Conservation (phyloP, 1,284 basidiomycete genomes). For the Cutaneotrichosporon mucoides region DNA sequence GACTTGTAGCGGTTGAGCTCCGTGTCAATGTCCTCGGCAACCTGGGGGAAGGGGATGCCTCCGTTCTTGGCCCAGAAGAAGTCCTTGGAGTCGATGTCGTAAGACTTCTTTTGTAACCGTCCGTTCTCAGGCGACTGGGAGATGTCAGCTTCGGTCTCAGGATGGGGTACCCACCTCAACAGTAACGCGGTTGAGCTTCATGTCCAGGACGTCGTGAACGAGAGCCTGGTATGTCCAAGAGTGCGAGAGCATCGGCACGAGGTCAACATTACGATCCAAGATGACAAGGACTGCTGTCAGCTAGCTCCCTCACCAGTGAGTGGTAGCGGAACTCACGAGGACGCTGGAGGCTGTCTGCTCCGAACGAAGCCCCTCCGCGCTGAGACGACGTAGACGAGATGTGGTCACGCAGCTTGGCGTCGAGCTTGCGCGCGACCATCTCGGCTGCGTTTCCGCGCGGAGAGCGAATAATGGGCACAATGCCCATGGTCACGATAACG, state of each 20-base stretch:
- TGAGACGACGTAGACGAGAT: constrained; percentile 68
- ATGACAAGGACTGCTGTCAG: constrained; percentile 71
- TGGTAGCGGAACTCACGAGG: constrained; percentile 59
- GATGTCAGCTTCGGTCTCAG: too few relatives aligned
- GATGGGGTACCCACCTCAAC: constrained; percentile 51
- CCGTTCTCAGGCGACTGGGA: constrained; percentile 53
- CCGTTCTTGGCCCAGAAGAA: constrained; percentile 99
- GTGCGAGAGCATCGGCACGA: constrained; percentile 91
- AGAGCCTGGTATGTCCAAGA: constrained; percentile 99
- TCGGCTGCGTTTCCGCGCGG: constrained; percentile 96
- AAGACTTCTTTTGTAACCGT: constrained; percentile 72
- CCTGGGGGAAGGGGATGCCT: constrained; percentile 93
- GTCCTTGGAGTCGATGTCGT: constrained; percentile 96
- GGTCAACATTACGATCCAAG: constrained; percentile 90
- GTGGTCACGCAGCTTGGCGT: constrained; percentile 87
- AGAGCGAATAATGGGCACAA: constrained; percentile 90
- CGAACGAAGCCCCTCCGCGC: constrained; percentile 55
- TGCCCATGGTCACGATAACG: constrained; percentile 84
- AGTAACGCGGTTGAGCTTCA: constrained; percentile 95
- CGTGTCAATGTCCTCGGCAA: constrained; percentile 93
- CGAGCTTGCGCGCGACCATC: constrained; percentile 94
- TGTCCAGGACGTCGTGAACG: constrained; percentile 94
- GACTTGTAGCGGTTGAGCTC: constrained; percentile 93
- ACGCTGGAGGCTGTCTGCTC: constrained; percentile 65
- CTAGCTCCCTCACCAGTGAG: background rate